Base-by-base conservation (phyloP, 495 filamentous ascomycete species). In the Trichoderma virens region DNA sequence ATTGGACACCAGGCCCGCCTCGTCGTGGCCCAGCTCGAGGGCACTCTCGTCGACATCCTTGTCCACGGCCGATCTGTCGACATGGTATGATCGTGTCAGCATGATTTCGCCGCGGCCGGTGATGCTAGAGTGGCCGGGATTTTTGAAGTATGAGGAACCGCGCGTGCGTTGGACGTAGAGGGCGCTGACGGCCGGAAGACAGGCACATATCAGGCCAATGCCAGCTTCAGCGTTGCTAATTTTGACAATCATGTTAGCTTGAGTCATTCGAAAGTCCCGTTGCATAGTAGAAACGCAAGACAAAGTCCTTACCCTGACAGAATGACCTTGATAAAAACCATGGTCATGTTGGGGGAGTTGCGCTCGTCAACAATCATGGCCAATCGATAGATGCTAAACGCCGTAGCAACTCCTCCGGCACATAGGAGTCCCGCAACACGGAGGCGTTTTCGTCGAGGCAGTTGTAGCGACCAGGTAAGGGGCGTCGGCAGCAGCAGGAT, bases 201-300 rank as follows among this genome's bases (percentile, higher is more conserved):
- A 80, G 32, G 78, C 78, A 61, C 78, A 80, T 62, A 82, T 79
- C n/a, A 82, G 62, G 18, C 78, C 79, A 41, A 82, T 68, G 34
- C 75, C 76, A 41, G 74, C 76, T 69, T 82, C 79, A 61, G 78
- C 79, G 45, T 79, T 79, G 14, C 78, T 80, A 27, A 18, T 1
- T n/a, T 3, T 8, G 43, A 71, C 45, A 68, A 62, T 39, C 2
- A 38, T 51, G 20, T 67, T 16, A 68, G 39, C 16, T 11, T 60
- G 38, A 62, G 20, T 20, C 14, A 16, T 31, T 35, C 16, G 13
- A 2, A 35, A 9, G 11, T 14, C 31, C n/a, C 23, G 27, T 5
- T 47, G 35, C 1, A 59, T n/a, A 25, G 28, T 32, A 31, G 38
- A n/a, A 28, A 35, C 23, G 62, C 25, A 60, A 8, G 47, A n/a